These are phyloP conservation scores for Kazachstania viticola DNA, from an alignment of 805 yeast species.

Conservation along the genomic window DNA sequence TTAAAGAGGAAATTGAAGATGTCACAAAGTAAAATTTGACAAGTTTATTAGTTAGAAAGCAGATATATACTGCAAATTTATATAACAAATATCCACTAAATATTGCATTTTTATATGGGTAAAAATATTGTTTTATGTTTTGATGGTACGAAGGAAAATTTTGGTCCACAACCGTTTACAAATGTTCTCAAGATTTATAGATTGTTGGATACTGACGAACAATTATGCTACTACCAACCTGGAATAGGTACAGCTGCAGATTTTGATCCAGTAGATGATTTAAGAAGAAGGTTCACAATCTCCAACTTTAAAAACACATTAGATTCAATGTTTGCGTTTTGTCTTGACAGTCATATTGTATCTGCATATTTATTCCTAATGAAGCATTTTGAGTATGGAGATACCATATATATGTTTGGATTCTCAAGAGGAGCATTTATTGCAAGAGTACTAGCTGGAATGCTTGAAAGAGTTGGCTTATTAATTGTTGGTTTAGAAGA, in stretches of 20 bases:
- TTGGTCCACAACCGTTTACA: slow-evolving; percentile 44
- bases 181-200: slow-evolving; percentile 43
- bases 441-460: slow-evolving; percentile 52
- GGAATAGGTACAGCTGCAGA: slow-evolving; percentile 49
- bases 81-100: background rate
- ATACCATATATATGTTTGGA: slow-evolving; percentile 45
- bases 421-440: slow-evolving; percentile 56
- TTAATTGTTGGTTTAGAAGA: slow-evolving; percentile 44
- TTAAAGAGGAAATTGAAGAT: too few species aligned
- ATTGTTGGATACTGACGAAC: slow-evolving; percentile 38
- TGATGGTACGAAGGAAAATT: slow-evolving; percentile 52
- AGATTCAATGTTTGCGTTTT: slow-evolving; percentile 42
- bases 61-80: too few species aligned
- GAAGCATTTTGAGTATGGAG: slow-evolving; percentile 38
- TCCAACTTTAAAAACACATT: slow-evolving; percentile 15
- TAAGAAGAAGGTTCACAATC: slow-evolving; percentile 10
- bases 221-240: slow-evolving; percentile 55
- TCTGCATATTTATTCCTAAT: slow-evolving; percentile 46
- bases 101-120: background rate
- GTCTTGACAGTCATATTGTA: slow-evolving; percentile 44
- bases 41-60: too few species aligned
- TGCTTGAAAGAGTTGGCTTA: slow-evolving; percentile 55
- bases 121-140: slow-evolving; percentile 45
- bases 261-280: slow-evolving; percentile 25
- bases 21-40: too few species aligned